These are phyloP conservation scores for Cyanophora paradoxa DNA, from an alignment of 78 protist species.

Conservation along the genomic window DNA sequence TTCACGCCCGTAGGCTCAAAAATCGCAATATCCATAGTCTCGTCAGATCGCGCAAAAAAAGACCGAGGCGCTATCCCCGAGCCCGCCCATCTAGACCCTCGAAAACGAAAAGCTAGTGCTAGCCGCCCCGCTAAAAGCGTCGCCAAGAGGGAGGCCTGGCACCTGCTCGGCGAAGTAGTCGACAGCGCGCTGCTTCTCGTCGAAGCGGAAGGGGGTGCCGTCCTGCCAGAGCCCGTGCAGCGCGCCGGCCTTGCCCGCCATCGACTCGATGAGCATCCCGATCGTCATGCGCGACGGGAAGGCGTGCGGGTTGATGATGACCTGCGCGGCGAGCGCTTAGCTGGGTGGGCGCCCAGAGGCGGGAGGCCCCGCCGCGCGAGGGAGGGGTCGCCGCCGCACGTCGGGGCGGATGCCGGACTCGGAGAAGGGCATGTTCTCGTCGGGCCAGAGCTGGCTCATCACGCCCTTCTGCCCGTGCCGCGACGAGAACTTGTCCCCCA, in stretches of 20 bases:
- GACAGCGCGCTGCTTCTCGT: constrained; percentile 66
- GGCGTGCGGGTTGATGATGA: constrained; percentile 98
- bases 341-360: no score
- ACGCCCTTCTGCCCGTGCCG: constrained; percentile 96
- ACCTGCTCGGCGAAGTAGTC: constrained; percentile 89
- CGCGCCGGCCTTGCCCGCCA: constrained; percentile 91
- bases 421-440: constrained; percentile 95
- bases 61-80: no score
- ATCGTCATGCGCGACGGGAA: constrained; percentile 99
- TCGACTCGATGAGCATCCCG: constrained; percentile 89
- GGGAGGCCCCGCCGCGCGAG: background rate
- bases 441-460: constrained; percentile 65
- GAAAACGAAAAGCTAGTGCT: no score
- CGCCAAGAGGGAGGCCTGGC: no score
- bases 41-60: no score
- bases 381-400: background rate
- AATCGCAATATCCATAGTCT: no score
- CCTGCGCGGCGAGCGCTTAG: constrained; percentile 88
- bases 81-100: no score
- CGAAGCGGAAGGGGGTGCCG: constrained; percentile 82
- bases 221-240: constrained; percentile 82
- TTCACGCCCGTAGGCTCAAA: no score
- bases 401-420: constrained; percentile 62
- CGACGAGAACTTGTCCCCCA: constrained; percentile 96
- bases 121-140: no score